Percentiles rank a stretch among this genome's conserved stretches.
phyloP scores from a whole-genome alignment of 2,329 filamentous ascomycete species.

The Trichoderma afroharzianum region DNA sequence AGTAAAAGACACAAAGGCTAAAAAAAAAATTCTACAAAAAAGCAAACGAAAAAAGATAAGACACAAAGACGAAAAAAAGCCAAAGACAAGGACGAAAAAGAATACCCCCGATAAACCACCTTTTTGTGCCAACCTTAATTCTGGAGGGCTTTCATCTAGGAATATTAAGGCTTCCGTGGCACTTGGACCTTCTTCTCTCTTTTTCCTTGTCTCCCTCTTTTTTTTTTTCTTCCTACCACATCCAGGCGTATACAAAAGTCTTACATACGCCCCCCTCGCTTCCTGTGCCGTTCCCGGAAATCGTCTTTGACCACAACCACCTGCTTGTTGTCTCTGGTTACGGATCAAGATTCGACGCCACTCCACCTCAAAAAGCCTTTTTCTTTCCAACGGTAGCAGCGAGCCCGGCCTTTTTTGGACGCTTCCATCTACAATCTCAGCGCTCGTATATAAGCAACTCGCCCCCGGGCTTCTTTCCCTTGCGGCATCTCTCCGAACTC shows the following conservation, averaged over 20 bases:
- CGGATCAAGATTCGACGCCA: background rate
- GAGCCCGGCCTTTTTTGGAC: background rate
- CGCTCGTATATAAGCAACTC: background rate
- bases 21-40: background rate
- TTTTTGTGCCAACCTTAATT: background rate
- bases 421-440: background rate
- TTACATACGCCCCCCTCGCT: slow-evolving; percentile 1
- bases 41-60: background rate
- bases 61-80: background rate
- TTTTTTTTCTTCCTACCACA: background rate
- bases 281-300: slow-evolving; percentile 10
- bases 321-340: background rate
- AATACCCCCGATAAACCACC: background rate
- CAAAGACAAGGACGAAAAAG: background rate
- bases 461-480: background rate
- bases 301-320: slow-evolving; percentile 9
- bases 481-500: background rate
- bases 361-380: background rate
- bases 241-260: background rate
- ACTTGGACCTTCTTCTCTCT: background rate
- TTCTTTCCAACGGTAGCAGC: background rate
- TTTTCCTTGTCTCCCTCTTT: background rate
- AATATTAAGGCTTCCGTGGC: background rate
- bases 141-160: background rate
- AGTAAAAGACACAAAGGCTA: background rate